Base-by-base conservation (phyloP, 371 early-diverging fungal genomes). In the Mucor irregularis region DNA sequence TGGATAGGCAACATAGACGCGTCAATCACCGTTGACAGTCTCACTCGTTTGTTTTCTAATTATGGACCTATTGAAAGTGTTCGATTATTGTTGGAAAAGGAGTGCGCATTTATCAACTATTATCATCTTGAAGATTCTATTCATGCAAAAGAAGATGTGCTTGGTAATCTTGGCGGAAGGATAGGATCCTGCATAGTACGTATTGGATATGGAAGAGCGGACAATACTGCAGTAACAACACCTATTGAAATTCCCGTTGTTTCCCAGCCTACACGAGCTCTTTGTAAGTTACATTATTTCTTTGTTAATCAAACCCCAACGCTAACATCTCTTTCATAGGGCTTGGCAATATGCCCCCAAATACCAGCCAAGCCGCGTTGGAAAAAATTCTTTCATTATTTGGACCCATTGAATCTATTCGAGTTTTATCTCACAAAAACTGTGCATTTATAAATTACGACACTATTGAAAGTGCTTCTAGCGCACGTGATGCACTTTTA, bases 381-480 rank as follows among this genome's bases (percentile, higher is more conserved):
- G 85, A 90, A 44, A 68, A 72, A 2, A 62, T 92, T 6, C 96
- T 97, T 64, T 62, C 82, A 6, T 75, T 76, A 19, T 96, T 83
- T 68, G 98, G 98, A 21, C 60, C 80, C 0, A 89, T 98, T 40
- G 98, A 98, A 67, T 94, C 94, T 10, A 92, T 92, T n/a, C 89
- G 98, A n/a, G 93, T 98, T 1, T 67, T 96, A 61, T 90, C 93
- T 5, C 95, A 94, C 77, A 98, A 98, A 68, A 95, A 93, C 68
- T 98, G 96, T 69, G 98, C 94, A 0, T 98, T 98, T 69, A 91
- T 98, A 60, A 96, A 96, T 71, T 98, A 94, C 74, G 88, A 87
- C 16, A 74, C 69, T 26, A 76, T 90, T 21, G 93, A 93, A 37
- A 94, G 93, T 59, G 95, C 98, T 1, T 85, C 92, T 40, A 77